Percentiles rank a stretch among this genome's conserved stretches.
Evolutionary conservation across 805 yeast genomes (phyloP).

Genomic region (Blastobotrys peoriensis): DNA sequence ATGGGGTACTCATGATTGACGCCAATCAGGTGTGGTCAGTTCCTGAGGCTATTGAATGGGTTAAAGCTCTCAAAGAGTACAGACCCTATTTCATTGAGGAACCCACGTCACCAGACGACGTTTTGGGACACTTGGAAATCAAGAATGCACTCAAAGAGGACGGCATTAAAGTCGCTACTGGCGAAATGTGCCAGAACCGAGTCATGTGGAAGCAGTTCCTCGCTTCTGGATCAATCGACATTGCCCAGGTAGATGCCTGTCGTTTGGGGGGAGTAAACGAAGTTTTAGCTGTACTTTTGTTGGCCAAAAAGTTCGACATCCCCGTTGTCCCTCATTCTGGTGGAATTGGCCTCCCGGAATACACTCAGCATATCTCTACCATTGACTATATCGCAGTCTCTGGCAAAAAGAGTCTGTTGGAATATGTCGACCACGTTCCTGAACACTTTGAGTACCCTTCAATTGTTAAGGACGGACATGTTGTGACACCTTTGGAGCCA

Average conservation of each 20-base stretch:
- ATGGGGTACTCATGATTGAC: slow-evolving; percentile 31
- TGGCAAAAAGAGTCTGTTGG: slow-evolving; percentile 29
- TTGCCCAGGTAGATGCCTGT: slow-evolving; percentile 31
- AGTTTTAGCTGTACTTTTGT: slow-evolving; percentile 29
- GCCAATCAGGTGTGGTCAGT: slow-evolving; percentile 35
- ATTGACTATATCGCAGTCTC: slow-evolving; percentile 28
- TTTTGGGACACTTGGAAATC: slow-evolving; percentile 30
- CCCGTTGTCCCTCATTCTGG: slow-evolving; percentile 35
- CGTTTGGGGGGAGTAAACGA: slow-evolving; percentile 35
- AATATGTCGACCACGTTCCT: slow-evolving; percentile 30
- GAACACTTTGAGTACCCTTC: slow-evolving; percentile 30
- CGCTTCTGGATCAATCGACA: slow-evolving; percentile 28
- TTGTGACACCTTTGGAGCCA: slow-evolving; percentile 29
- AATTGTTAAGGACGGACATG: slow-evolving; percentile 26
- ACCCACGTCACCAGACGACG: slow-evolving; percentile 34
- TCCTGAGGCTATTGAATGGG: slow-evolving; percentile 32
- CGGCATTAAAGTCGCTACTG: slow-evolving; percentile 33
- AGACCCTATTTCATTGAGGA: slow-evolving; percentile 34
- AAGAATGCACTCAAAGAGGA: slow-evolving; percentile 27
- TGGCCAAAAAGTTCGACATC: slow-evolving; percentile 32
- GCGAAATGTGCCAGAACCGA: slow-evolving; percentile 34
- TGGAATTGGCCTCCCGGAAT: slow-evolving; percentile 33
- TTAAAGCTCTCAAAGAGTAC: slow-evolving; percentile 26
- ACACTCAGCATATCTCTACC: slow-evolving; percentile 33
- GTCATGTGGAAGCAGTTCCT: slow-evolving; percentile 31